Conservation (phyloP, 1,284 basidiomycete genomes). For the Rhodotorula sp. region DNA sequence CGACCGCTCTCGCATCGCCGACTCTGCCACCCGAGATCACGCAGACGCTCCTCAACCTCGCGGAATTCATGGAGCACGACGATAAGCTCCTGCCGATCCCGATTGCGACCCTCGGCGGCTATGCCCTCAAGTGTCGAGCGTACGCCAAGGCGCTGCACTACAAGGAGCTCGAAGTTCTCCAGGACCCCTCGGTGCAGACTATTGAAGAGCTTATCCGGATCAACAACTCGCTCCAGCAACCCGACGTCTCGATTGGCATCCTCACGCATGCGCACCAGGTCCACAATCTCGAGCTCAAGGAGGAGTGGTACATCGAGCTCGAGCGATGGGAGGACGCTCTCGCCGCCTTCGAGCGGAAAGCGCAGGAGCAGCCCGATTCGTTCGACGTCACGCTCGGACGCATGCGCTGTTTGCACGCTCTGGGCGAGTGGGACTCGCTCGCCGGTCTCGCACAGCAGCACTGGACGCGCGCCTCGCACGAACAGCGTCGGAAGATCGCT, state of each 20-base stretch:
- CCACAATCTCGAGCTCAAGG: slow-evolving; percentile 66
- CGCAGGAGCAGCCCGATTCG: slow-evolving; percentile 64
- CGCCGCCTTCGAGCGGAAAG: slow-evolving; percentile 77
- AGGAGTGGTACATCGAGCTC: slow-evolving; percentile 97
- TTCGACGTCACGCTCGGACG: slow-evolving; percentile 75
- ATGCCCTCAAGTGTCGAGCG: slow-evolving; percentile 89
- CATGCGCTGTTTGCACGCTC: slow-evolving; percentile 93
- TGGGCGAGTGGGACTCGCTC: slow-evolving; percentile 96
- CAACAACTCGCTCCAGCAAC: slow-evolving; percentile 95
- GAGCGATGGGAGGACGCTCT: slow-evolving; percentile 96
- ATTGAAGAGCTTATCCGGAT: slow-evolving; percentile 95
- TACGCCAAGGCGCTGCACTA: slow-evolving; percentile 99
- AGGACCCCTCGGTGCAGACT: slow-evolving; percentile 72
- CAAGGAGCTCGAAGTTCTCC: slow-evolving; percentile 96
- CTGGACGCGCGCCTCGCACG: slow-evolving; percentile 76
- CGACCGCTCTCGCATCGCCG: slow-evolving; percentile 76
- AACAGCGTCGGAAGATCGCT: slow-evolving; percentile 87
- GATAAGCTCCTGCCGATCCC: slow-evolving; percentile 95
- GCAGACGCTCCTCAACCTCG: slow-evolving; percentile 91
- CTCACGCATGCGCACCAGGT: slow-evolving; percentile 74
- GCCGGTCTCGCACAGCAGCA: slow-evolving; percentile 82
- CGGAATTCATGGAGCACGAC: slow-evolving; percentile 99
- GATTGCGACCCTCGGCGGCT: slow-evolving; percentile 87
- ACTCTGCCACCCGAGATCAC: slow-evolving; percentile 85
- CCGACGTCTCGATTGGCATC: slow-evolving; percentile 93